Evolutionary conservation across 2,329 filamentous ascomycete genomes (phyloP).

Genomic region (Nemania sp.): DNA sequence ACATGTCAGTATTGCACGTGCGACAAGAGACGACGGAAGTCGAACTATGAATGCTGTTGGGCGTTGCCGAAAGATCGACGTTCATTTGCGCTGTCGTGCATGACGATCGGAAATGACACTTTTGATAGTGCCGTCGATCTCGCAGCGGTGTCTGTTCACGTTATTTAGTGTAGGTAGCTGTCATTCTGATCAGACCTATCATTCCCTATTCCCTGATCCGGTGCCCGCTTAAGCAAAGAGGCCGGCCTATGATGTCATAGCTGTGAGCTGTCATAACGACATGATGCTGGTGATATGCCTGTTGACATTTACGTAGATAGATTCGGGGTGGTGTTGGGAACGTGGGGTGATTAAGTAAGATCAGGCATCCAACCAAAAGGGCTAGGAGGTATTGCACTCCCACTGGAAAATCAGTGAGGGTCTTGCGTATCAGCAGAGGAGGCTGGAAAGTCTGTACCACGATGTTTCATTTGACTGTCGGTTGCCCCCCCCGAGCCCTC

Average conservation of each 20-base stretch:
- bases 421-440: too few relatives aligned
- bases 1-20: neutral
- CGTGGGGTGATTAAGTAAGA: neutral
- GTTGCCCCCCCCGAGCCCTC: neutral
- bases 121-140: slow-evolving; percentile 15
- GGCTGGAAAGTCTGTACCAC: neutral
- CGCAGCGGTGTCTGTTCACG: neutral
- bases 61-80: slow-evolving; percentile 12
- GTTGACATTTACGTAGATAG: neutral
- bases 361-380: neutral
- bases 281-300: neutral
- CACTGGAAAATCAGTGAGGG: neutral
- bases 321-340: neutral
- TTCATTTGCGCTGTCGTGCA: slow-evolving; percentile 2
- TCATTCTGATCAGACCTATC: neutral
- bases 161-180: neutral
- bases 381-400: neutral
- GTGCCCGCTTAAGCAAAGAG: neutral
- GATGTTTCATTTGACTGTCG: neutral
- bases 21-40: neutral
- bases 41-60: slow-evolving; percentile 1
- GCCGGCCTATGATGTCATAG: slow-evolving; percentile 21
- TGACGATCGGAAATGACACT: slow-evolving; percentile 1
- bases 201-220: neutral
- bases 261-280: neutral